A percentile compares a stretch with the other conserved stretches of the same genome.
Conservation (phyloP, 768 basidiomycete species). For the Lactarius evosmus region DNA sequence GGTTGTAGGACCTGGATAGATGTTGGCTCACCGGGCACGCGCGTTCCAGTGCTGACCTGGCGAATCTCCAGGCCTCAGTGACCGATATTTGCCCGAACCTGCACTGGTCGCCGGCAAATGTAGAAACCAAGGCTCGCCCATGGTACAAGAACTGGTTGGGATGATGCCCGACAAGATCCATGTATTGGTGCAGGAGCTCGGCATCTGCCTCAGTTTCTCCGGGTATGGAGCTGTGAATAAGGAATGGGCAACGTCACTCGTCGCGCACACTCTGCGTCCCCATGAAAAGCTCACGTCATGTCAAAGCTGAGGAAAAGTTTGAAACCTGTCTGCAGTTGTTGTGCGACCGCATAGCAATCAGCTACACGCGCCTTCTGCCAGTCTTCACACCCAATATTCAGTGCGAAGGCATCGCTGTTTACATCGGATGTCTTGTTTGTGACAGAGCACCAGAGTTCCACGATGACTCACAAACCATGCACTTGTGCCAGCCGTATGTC, state of each 20-base stretch:
- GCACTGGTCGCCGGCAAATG: conserved; percentile 40
- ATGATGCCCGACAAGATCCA: conserved; percentile 33
- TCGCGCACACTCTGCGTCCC: neutral
- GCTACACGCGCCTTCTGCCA: conserved; percentile 31
- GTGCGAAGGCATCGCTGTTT: conserved; percentile 17
- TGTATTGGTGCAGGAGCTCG: conserved; percentile 30
- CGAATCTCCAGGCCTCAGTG: conserved; percentile 33
- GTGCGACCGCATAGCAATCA: conserved; percentile 49
- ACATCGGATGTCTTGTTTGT: neutral
- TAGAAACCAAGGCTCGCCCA: conserved; percentile 36
- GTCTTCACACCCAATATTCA: conserved; percentile 32
- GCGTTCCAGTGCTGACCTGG: conserved; percentile 30
- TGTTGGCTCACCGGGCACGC: conserved; percentile 34
- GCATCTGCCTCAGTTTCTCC: conserved; percentile 24
- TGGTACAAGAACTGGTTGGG: conserved; percentile 35
- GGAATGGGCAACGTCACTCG: neutral
- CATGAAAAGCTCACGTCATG: conserved; percentile 33
- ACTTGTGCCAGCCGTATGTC: conserved; percentile 19
- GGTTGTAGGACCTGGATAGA: neutral
- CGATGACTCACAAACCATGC: conserved; percentile 10
- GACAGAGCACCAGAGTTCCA: neutral
- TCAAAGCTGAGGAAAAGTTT: conserved; percentile 41
- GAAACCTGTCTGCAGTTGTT: conserved; percentile 37
- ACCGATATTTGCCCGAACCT: conserved; percentile 33
- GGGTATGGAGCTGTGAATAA: conserved; percentile 35